Evolutionary conservation across 805 yeast genomes (phyloP).

Genomic region (Ogataea methanolica): DNA sequence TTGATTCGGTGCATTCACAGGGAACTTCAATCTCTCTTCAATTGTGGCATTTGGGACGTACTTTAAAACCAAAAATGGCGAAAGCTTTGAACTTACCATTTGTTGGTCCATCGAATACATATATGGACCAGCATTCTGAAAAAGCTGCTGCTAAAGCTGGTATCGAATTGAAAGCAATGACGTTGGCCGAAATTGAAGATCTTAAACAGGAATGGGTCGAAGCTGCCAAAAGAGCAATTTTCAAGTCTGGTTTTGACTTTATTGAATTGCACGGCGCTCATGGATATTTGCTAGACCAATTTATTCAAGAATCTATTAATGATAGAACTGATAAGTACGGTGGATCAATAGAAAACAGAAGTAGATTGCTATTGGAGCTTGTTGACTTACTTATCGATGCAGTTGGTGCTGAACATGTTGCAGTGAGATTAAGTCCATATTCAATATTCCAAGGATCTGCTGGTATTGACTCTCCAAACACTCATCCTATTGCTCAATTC

Average conservation of each 20-base stretch:
- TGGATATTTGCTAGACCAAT: slow-evolving; percentile 36
- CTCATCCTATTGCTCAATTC: slow-evolving; percentile 32
- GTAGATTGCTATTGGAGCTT: slow-evolving; percentile 39
- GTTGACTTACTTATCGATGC: slow-evolving; percentile 45
- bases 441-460: slow-evolving; percentile 35
- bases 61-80: slow-evolving; percentile 33
- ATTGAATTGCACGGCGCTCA: slow-evolving; percentile 38
- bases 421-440: slow-evolving; percentile 46
- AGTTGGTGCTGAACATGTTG: slow-evolving; percentile 46
- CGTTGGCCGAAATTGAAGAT: slow-evolving; percentile 37
- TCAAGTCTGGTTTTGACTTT: slow-evolving; percentile 34
- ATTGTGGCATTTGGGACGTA: slow-evolving; percentile 47
- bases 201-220: slow-evolving; percentile 36
- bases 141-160: slow-evolving; percentile 32
- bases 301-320: slow-evolving; percentile 31
- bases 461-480: slow-evolving; percentile 32
- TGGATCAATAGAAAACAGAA: slow-evolving; percentile 40
- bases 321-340: slow-evolving; percentile 39
- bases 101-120: slow-evolving; percentile 38
- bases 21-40: slow-evolving; percentile 44
- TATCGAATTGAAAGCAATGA: slow-evolving; percentile 44
- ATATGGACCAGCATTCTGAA: slow-evolving; percentile 31
- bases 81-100: slow-evolving; percentile 34
- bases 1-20: slow-evolving; percentile 46
- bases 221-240: slow-evolving; percentile 38